phyloP scores from a whole-genome alignment of 2,329 filamentous ascomycete genomes.

The Waltergamsia citrina region DNA sequence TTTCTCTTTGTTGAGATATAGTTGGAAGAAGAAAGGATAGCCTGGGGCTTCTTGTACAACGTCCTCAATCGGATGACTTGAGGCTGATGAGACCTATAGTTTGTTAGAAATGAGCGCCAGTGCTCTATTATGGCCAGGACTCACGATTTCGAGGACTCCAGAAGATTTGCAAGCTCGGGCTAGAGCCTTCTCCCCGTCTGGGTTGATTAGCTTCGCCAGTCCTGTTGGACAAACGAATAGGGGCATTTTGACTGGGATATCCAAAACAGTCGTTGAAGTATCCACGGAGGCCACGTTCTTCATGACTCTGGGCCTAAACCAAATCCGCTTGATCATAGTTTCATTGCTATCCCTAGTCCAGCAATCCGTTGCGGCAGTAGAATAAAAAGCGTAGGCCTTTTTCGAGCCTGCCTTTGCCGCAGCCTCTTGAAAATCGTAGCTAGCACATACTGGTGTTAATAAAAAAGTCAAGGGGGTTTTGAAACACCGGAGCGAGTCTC shows the following conservation, averaged over 20 bases:
- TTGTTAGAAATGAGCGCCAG: background rate
- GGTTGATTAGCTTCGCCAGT: conserved; percentile 3
- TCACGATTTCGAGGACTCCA: conserved; percentile 1
- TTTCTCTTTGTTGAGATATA: conserved; percentile 4
- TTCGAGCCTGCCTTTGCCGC: conserved; percentile 6
- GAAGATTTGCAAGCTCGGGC: background rate
- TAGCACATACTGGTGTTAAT: background rate
- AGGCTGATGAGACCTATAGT: conserved; percentile 1
- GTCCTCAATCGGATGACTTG: conserved; percentile 1
- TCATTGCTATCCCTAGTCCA: conserved; percentile 13
- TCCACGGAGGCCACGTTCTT: conserved; percentile 9
- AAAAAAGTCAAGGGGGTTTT: background rate
- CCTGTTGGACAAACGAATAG: conserved; percentile 13
- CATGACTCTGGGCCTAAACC: conserved; percentile 14
- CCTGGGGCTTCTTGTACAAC: conserved; percentile 1
- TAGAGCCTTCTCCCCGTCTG: conserved; percentile 2
- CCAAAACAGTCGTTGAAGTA: conserved; percentile 9
- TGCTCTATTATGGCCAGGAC: background rate
- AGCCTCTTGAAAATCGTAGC: conserved; percentile 13
- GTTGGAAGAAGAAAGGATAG: conserved; percentile 4
- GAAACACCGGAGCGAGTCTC: background rate
- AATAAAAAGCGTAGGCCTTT: conserved; percentile 15
- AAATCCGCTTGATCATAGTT: conserved; percentile 9
- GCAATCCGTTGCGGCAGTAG: conserved; percentile 13
- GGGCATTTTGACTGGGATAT: conserved; percentile 10